Percentiles rank a stretch among this genome's conserved stretches.
Conservation (phyloP, 257 asterid genomes). For the Mitragyna speciosa region DNA sequence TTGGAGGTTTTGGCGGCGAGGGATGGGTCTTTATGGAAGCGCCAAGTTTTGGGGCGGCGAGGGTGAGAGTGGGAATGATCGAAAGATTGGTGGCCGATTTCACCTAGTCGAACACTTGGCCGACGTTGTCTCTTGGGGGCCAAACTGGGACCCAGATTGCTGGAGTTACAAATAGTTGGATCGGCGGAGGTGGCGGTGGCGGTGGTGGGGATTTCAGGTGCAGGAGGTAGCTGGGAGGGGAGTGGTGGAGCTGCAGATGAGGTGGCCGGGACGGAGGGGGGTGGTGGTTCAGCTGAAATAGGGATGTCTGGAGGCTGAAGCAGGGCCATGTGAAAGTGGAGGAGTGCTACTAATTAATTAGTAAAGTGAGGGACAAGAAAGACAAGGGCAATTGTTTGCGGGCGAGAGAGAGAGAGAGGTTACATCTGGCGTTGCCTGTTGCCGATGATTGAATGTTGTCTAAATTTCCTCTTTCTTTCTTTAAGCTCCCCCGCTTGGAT, state of each 20-base stretch:
- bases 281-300: constrained; percentile 38
- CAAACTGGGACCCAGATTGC: constrained; percentile 38
- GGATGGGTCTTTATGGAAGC: constrained; percentile 77
- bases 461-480: no score
- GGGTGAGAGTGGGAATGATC: constrained; percentile 47
- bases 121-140: constrained; percentile 95
- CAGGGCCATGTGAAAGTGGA: constrained; percentile 53
- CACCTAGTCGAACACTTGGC: constrained; percentile 96
- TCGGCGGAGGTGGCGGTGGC: constrained; percentile 9
- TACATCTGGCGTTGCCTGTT: no score
- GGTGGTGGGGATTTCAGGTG: constrained; percentile 36
- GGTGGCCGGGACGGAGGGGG: constrained; percentile 27
- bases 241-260: constrained; percentile 18
- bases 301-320: constrained; percentile 57
- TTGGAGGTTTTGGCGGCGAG: constrained; percentile 72
- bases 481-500: no score
- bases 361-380: constrained; percentile 25
- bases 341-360: no score
- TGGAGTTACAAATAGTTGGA: constrained; percentile 15
- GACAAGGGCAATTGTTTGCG: not conserved
- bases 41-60: constrained; percentile 64
- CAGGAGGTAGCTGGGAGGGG: constrained; percentile 43
- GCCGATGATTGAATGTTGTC: no score
- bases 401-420: not conserved
- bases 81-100: constrained; percentile 80